Evolutionary conservation across 192 early-diverging fungal genomes (phyloP), one percentile per base, ranked within the genome.

Genomic region (Backusella sp.): DNA sequence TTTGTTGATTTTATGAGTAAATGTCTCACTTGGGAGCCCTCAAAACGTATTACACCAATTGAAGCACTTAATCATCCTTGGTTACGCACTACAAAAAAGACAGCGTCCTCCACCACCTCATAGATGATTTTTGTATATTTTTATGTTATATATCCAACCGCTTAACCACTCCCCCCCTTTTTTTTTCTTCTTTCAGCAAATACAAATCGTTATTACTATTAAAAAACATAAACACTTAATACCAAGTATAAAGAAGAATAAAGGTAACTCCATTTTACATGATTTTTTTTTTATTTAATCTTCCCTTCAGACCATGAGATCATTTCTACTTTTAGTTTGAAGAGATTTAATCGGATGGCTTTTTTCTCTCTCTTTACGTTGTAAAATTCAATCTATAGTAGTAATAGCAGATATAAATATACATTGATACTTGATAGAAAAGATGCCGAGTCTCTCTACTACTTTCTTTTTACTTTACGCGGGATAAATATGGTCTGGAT

Each of bases 11-110:
- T 99, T 86, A 87, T 99, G 44, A 73, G 87, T 53, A 85, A 87
- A 19, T 95, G 96, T 76, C 81, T 99, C 65, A 86, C 90, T 15
- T 99, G 98, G 98, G 94, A 97, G 73, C 96, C 98, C 8, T 90
- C 93, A 73, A 88, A 88, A 70, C 88, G 97, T 35, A 90, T 99
- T 88, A 94, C 87, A 34, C 96, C 97, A 36, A 84, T 84, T 6
- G 94, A 97, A 69, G 97, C 94, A 37, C 77, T 96, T 32, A 83
- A 88, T 14, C 97, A 99, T 72, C 90, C 91, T 49, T 97, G 93
- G 90, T 91, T 96, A 41, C 66, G 35, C 37, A 86, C 39, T 41
- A 46, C 42, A 44, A 71, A 71, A 49, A 71, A 71, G 14, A 12
- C 41, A 34, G 28, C 39, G 30, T 35, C 35, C 4, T 36, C 26